Base-by-base conservation (phyloP, 1,284 basidiomycete genomes). In the Ceratobasidium sp. region DNA sequence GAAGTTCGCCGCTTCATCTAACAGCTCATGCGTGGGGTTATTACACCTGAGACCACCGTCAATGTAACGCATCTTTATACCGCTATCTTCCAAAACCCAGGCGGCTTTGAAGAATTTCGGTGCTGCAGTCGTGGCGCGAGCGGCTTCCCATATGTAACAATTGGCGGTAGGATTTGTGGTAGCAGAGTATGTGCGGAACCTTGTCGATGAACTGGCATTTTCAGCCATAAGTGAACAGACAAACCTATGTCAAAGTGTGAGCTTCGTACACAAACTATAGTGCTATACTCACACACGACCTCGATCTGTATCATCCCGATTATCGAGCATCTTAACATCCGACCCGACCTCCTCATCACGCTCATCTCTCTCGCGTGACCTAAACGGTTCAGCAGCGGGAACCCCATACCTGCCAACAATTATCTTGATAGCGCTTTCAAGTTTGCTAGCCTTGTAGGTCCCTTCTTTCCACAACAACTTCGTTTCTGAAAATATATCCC, bases 381-480 rank as follows among this genome's bases (percentile, higher is more conserved):
- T 3, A 49, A 15, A 11, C 19, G 46, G 46, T 49, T 49, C 46
- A 49, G 46, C 15, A 3, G 11, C 46, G 19, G 57, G 57, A 1
- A 32, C 57, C 8, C 25, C 37, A 62, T 62, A 43, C n/a, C 22
- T 62, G 4, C 59, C 59, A 19, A 70, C 54, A 40, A 59, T 44
- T 46, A 57, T 29, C 32, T 70, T 70, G 52, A 70, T 59, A 13
- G 44, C 52, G 5, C n/a, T 22, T n/a, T 70, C 68, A 2, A 70
- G 44, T 1, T 25, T 54, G 4, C 34, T 46, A 29, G 68, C 68
- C 17, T 70, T 46, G 54, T 40, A 70, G 9, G 15, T 59, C n/a
- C 68, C 54, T 40, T 70, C 37, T 46, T 70, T 29, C 68, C 68
- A 70, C 7, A n/a, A 19, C 34, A 29, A 46, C 34, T 70, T 70